Conservation (phyloP, 2,329 filamentous ascomycete genomes). For the Biscogniauxia mediterranea region DNA sequence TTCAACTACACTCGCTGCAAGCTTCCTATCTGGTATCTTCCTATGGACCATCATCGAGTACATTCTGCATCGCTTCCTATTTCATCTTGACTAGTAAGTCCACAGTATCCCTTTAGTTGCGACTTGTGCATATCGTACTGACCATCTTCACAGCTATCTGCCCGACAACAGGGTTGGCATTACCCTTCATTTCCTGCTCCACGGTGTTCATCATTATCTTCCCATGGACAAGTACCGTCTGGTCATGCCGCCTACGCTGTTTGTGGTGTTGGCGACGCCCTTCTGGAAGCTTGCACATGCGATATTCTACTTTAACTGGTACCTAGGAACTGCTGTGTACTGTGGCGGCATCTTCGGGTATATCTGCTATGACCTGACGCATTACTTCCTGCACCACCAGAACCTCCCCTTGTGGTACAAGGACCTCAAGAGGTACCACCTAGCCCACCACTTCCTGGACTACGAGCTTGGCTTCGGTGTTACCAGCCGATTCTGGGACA, state of each 20-base stretch:
- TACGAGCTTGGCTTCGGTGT: slow-evolving; percentile 98
- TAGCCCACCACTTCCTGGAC: slow-evolving; percentile 96
- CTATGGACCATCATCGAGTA: slow-evolving; percentile 94
- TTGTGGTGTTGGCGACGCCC: slow-evolving; percentile 76
- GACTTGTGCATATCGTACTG: slow-evolving; percentile 22
- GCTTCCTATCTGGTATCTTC: slow-evolving; percentile 68
- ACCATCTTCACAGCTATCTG: slow-evolving; percentile 60
- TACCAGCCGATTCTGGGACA: slow-evolving; percentile 94
- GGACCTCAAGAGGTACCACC: slow-evolving; percentile 93
- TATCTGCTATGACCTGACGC: slow-evolving; percentile 92
- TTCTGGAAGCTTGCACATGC: slow-evolving; percentile 90
- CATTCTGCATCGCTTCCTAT: slow-evolving; percentile 81
- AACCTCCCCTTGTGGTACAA: slow-evolving; percentile 89
- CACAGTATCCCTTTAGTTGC: neutral
- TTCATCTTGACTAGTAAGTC: slow-evolving; percentile 87
- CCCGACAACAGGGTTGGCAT: slow-evolving; percentile 88
- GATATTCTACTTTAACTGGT: slow-evolving; percentile 83
- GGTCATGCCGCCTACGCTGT: slow-evolving; percentile 93
- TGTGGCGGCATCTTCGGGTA: slow-evolving; percentile 95
- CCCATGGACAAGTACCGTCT: slow-evolving; percentile 98
- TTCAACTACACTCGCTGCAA: slow-evolving; percentile 48
- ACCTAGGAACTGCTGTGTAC: slow-evolving; percentile 73
- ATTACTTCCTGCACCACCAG: slow-evolving; percentile 97
- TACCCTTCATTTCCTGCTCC: slow-evolving; percentile 87
- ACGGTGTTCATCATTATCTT: slow-evolving; percentile 96